These are phyloP conservation scores for Cyathus striatus DNA, from an alignment of 768 basidiomycete species.

Conservation along the genomic window DNA sequence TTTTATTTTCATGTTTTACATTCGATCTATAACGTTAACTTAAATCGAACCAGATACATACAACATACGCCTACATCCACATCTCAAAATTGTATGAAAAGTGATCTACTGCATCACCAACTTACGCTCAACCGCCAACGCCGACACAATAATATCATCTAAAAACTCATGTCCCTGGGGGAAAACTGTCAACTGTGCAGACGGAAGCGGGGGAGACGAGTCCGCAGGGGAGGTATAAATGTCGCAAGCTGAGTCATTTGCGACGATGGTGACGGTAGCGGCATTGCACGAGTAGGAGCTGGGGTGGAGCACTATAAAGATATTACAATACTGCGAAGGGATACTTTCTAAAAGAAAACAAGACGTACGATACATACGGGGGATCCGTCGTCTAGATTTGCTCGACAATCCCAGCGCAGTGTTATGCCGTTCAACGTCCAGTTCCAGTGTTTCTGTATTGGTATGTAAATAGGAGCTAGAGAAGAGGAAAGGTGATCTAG, in stretches of 20 bases:
- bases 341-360: not conserved
- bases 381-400: slow-evolving; percentile 38
- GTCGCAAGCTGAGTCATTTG: slow-evolving; percentile 34
- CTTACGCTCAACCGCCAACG: slow-evolving; percentile 37
- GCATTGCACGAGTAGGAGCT: no score
- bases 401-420: slow-evolving; percentile 42
- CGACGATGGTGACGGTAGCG: slow-evolving; percentile 2
- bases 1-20: no score
- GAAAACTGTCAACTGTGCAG: slow-evolving; percentile 38
- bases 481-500: not conserved
- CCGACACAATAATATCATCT: slow-evolving; percentile 40
- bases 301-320: no score
- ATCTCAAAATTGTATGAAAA: no score
- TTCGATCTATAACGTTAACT: no score
- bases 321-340: no score
- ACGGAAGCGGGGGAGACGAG: slow-evolving; percentile 40
- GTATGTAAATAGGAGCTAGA: not conserved
- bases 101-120: no score
- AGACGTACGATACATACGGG: slow-evolving; percentile 40
- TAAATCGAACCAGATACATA: no score
- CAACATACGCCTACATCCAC: no score
- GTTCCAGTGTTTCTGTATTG: slow-evolving; percentile 30
- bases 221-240: slow-evolving; percentile 42
- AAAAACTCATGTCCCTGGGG: slow-evolving; percentile 38
- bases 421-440: slow-evolving; percentile 30